These are phyloP conservation scores for Phytophthora nicotianae DNA, from an alignment of 352 stramenopile genomes.

Conservation along the genomic window DNA sequence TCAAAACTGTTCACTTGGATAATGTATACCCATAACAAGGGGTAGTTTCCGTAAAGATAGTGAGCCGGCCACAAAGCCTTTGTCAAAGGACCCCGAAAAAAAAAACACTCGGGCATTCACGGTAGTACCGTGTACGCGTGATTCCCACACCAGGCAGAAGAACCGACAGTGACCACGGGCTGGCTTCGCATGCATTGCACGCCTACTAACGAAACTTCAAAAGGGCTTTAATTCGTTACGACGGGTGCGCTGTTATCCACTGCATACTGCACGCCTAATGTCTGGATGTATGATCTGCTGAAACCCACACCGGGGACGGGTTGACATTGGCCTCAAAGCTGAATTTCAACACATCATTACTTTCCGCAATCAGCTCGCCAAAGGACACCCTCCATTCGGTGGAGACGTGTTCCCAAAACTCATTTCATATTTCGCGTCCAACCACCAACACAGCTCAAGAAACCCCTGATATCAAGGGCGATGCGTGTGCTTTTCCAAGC, in stretches of 20 bases:
- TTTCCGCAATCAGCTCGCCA: neutral
- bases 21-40: no score
- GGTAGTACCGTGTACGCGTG: neutral
- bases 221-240: no score
- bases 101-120: neutral
- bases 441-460: slow-evolving; percentile 1
- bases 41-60: neutral
- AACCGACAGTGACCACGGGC: no score
- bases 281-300: slow-evolving; percentile 10
- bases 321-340: slow-evolving; percentile 2
- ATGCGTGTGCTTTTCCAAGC: slow-evolving; percentile 18
- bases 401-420: neutral
- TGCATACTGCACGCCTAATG: neutral
- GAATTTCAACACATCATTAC: slow-evolving; percentile 19
- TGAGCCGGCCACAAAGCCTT: neutral
- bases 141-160: neutral
- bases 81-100: neutral
- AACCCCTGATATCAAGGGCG: neutral
- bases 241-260: no score
- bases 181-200: neutral
- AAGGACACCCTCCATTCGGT: neutral
- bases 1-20: neutral
- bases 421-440: slow-evolving; percentile 20
- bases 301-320: neutral
- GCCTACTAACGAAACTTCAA: no score